Percentiles rank a stretch among this genome's conserved stretches.
phyloP scores from a whole-genome alignment of 805 yeast species.

The Candida khao-thaluensis region DNA sequence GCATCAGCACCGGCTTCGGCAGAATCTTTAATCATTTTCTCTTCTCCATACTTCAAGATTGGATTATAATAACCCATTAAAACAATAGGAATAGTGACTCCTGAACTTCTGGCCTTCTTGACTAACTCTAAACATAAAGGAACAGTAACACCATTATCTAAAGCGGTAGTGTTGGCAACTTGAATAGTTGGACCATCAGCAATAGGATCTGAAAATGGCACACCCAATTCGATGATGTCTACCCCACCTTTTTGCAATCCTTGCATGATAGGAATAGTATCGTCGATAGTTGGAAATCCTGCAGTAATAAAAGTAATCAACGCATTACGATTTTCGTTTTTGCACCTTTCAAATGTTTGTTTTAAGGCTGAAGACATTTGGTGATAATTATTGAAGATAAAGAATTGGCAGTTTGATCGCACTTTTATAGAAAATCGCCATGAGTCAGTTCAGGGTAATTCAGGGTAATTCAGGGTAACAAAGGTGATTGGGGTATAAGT shows the following conservation, averaged over 20 bases:
- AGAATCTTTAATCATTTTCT: slow-evolving; percentile 73
- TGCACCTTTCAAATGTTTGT: slow-evolving; percentile 61
- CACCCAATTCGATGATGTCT: slow-evolving; percentile 90
- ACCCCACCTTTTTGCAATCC: slow-evolving; percentile 95
- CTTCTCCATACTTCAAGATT: slow-evolving; percentile 84
- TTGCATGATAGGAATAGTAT: slow-evolving; percentile 79
- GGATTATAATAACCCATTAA: slow-evolving; percentile 99
- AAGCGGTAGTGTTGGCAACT: slow-evolving; percentile 77
- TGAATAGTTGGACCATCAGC: slow-evolving; percentile 99
- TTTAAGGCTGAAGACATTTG: slow-evolving; percentile 53
- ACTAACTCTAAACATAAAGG: slow-evolving; percentile 68
- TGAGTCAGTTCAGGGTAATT: slow-evolving; percentile 39
- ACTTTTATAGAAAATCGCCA: slow-evolving; percentile 6
- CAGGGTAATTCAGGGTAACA: slow-evolving; percentile 6
- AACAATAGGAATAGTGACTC: slow-evolving; percentile 85
- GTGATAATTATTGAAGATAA: no score
- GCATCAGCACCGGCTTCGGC: slow-evolving; percentile 92
- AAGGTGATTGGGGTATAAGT: background rate
- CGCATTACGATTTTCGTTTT: slow-evolving; percentile 74
- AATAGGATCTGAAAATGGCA: slow-evolving; percentile 97
- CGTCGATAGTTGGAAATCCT: slow-evolving; percentile 86
- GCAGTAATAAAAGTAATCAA: slow-evolving; percentile 92
- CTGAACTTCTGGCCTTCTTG: slow-evolving; percentile 69
- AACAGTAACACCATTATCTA: slow-evolving; percentile 79
- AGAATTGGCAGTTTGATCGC: no score